phyloP scores from a whole-genome alignment of 768 basidiomycete species.

The Lactarius tabidus region DNA sequence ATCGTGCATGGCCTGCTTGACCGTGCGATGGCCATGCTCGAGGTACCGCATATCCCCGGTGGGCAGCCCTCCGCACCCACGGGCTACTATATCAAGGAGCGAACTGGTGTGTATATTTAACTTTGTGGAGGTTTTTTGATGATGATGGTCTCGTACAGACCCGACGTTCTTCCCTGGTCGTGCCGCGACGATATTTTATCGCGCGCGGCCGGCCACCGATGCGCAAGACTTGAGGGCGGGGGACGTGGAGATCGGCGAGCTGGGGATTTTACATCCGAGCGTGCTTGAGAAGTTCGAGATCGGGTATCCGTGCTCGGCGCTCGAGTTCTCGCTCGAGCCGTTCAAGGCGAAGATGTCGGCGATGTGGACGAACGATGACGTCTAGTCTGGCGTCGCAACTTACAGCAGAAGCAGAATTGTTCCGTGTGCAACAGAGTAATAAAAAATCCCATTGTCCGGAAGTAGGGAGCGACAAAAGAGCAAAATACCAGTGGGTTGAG shows the following conservation, averaged over 20 bases:
- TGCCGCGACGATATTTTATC: conserved; percentile 88
- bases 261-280: conserved; percentile 90
- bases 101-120: conserved; percentile 49
- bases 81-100: conserved; percentile 92
- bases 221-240: conserved; percentile 34
- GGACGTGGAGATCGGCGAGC: conserved; percentile 78
- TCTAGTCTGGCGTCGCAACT: neutral
- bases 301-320: conserved; percentile 86
- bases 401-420: neutral
- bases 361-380: conserved; percentile 52
- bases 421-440: neutral
- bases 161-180: conserved; percentile 93
- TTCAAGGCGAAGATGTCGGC: conserved; percentile 72
- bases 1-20: conserved; percentile 93
- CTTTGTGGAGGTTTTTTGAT: neutral
- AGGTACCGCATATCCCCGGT: conserved; percentile 73
- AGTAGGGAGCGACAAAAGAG: neutral
- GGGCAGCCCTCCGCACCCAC: conserved; percentile 48
- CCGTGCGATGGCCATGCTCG: conserved; percentile 93
- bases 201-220: conserved; percentile 39
- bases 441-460: neutral
- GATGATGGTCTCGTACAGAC: conserved; percentile 45
- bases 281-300: conserved; percentile 95
- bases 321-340: conserved; percentile 95
- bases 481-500: neutral